Conservation (phyloP, 208 protist species). For the Naegleria fowleri region DNA sequence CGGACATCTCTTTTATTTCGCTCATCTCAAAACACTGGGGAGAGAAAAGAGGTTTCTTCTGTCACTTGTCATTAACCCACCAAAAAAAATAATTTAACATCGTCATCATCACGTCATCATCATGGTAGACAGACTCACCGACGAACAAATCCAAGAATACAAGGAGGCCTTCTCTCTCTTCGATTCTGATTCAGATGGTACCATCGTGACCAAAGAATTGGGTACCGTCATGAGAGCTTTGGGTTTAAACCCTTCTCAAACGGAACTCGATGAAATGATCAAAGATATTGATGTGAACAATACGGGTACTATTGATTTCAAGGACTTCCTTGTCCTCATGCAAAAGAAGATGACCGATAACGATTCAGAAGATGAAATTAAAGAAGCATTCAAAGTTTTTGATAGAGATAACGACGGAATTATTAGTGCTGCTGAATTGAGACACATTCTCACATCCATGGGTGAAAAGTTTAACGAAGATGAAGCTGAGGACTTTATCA, state of each 20-base stretch:
- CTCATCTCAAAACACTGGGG: too few relatives aligned
- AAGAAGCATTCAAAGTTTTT: slow-evolving; percentile 83
- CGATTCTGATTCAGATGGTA: slow-evolving; percentile 96
- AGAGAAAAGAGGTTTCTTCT: neutral
- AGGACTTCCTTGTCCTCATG: slow-evolving; percentile 47
- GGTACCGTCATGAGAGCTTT: slow-evolving; percentile 97
- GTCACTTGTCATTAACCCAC: neutral
- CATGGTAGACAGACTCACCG: slow-evolving; percentile 72
- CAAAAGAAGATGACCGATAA: slow-evolving; percentile 75
- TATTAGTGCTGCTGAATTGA: slow-evolving; percentile 80
- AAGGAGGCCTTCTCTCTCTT: slow-evolving; percentile 99
- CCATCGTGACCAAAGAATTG: slow-evolving; percentile 96
- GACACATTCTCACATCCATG: slow-evolving; percentile 82
- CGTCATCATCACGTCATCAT: neutral
- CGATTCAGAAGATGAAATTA: slow-evolving; percentile 80
- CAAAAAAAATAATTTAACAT: neutral
- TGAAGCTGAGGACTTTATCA: slow-evolving; percentile 60
- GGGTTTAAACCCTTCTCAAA: slow-evolving; percentile 65
- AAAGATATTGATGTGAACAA: slow-evolving; percentile 78
- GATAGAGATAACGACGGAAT: slow-evolving; percentile 81
- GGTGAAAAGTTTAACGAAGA: slow-evolving; percentile 48
- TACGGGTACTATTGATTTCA: slow-evolving; percentile 80
- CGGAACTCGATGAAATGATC: slow-evolving; percentile 83
- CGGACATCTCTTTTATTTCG: too few relatives aligned
- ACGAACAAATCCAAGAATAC: slow-evolving; percentile 98